Evolutionary conservation across 768 basidiomycete genomes (phyloP), one percentile per base, ranked within the genome.

Genomic region (Hydnum rufescens): DNA sequence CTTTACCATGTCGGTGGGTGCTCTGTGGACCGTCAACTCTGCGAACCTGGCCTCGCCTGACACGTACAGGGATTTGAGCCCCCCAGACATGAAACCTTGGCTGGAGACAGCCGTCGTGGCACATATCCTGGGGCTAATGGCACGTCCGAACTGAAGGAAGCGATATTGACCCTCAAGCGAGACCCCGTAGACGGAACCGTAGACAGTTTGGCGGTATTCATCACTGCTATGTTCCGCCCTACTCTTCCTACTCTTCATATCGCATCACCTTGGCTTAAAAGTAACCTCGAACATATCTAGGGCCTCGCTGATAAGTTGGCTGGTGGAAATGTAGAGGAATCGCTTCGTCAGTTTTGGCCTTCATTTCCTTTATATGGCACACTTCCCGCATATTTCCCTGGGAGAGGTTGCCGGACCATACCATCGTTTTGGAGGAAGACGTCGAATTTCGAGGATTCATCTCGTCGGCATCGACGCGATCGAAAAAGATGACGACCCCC

Each of bases 181-280:
- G 13, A 56, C 46, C 4, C 22, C 6, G 68, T 72, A 57, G 79
- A 80, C 54, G 36, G 36, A 39, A 19, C 19, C 19, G 36, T 8
- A 39, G 64, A 64, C 4, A 29, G 3, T 18, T 69, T 88, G 8
- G 84, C 83, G 3, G 80, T 82, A 63, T 72, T 74, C 23, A 95
- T 99, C 60, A 82, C 83, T 1, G 90, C 90, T 1, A 73, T 75
- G 8, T 82, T 96, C 55, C 72, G 93, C 47, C 74, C 95, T 28
- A 80, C 82, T 3, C 68, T 97, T 4, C 90, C 90, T 3, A 80
- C 86, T 4, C 67, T 97, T 31, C 77, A 93, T 19, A 79, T 96
- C 52, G 77, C 81, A 3, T 80, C 79, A 60, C 93, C 89, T 62
- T 99, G 95, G 95, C 63, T 96, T 8, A 69, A 73, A 29, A 76